phyloP scores from a whole-genome alignment of 208 protist genomes.

The Trypanosoma cruzi region DNA sequence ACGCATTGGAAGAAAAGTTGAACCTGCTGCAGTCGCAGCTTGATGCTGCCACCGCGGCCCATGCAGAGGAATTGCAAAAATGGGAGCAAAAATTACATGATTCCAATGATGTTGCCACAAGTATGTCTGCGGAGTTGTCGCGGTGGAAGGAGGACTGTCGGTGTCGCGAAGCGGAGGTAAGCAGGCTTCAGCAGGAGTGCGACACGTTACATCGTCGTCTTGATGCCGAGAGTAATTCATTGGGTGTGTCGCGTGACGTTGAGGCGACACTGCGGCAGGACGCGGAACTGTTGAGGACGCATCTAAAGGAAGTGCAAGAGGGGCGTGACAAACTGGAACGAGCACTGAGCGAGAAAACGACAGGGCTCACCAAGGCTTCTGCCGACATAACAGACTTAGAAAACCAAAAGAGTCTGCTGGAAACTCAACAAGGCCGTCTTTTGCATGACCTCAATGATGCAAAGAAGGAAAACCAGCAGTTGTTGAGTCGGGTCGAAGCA shows the following conservation, averaged over 20 bases:
- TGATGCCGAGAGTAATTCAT: slow-evolving; percentile 17
- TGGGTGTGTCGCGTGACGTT: slow-evolving; percentile 16
- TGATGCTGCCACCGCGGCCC: slow-evolving; percentile 41
- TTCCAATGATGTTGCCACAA: neutral
- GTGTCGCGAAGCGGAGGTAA: slow-evolving; percentile 12
- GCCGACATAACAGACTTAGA: slow-evolving; percentile 27
- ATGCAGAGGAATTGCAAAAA: slow-evolving; percentile 33
- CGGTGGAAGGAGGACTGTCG: slow-evolving; percentile 16
- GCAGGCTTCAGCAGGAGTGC: slow-evolving; percentile 12
- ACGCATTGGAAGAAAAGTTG: slow-evolving; percentile 64
- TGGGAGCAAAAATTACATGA: slow-evolving; percentile 14
- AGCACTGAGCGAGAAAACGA: slow-evolving; percentile 24
- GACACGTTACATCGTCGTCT: slow-evolving; percentile 20
- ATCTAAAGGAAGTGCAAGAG: slow-evolving; percentile 23
- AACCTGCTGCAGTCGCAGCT: slow-evolving; percentile 26
- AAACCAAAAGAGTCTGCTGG: slow-evolving; percentile 32
- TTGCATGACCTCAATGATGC: neutral
- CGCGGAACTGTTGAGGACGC: slow-evolving; percentile 16
- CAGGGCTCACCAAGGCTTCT: slow-evolving; percentile 23
- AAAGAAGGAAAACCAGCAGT: neutral
- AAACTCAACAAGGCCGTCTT: slow-evolving; percentile 18
- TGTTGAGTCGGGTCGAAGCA: slow-evolving; percentile 12
- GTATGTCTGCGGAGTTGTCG: slow-evolving; percentile 7
- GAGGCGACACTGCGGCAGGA: slow-evolving; percentile 22
- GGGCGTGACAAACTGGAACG: slow-evolving; percentile 4